Percentiles rank a stretch among this genome's conserved stretches.
Conservation (phyloP, 2,329 filamentous ascomycete species). For the Fusarium burgessii region DNA sequence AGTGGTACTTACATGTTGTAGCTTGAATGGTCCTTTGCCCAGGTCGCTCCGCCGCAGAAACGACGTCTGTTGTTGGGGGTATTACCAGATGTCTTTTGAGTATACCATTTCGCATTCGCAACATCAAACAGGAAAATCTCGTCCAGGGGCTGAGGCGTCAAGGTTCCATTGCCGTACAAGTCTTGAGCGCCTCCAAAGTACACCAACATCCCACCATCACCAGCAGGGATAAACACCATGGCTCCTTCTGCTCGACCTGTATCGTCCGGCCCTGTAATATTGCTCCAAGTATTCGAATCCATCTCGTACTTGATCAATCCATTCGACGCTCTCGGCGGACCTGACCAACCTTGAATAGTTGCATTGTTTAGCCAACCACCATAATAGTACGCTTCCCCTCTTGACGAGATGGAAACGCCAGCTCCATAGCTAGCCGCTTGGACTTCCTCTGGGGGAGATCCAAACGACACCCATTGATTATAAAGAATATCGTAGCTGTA, state of each 20-base stretch:
- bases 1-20: conserved; percentile 5
- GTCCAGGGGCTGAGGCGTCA: background rate
- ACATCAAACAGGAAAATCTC: conserved; percentile 6
- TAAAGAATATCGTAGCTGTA: conserved; percentile 18
- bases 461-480: background rate
- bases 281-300: conserved; percentile 7
- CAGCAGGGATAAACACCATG: background rate
- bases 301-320: conserved; percentile 8
- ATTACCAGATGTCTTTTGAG: background rate
- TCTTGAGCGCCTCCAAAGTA: conserved; percentile 8
- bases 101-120: conserved; percentile 9
- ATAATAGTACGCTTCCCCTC: conserved; percentile 14
- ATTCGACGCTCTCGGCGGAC: background rate
- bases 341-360: background rate
- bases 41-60: conserved; percentile 10
- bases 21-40: conserved; percentile 8
- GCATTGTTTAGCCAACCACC: conserved; percentile 2
- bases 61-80: background rate
- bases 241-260: background rate
- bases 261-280: background rate
- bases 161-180: background rate
- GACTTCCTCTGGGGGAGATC: background rate
- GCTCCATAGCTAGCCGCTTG: conserved; percentile 8
- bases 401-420: background rate
- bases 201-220: conserved; percentile 7